Evolutionary conservation across 208 protist genomes (phyloP), one percentile per base, ranked within the genome.

Genomic region (Leishmania tropica): DNA sequence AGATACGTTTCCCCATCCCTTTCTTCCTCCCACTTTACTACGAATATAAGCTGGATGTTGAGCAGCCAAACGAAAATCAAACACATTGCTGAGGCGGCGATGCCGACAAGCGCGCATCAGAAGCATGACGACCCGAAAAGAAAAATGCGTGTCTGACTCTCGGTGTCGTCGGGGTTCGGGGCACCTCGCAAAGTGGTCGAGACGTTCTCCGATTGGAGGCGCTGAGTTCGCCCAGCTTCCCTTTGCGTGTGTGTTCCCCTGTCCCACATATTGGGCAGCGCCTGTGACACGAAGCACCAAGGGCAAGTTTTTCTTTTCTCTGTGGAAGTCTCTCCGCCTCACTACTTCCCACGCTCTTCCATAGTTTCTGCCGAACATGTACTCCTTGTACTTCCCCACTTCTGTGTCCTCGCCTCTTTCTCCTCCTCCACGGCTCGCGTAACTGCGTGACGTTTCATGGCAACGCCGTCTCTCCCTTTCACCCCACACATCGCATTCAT

Each of bases 121-220:
- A 47, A 24, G 15, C 42, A 72, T 15, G 42, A n/a, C 65, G 37
- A 47, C 31, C 37, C 65, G 15, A 72, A 72, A 85, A 85, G 24
- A 37, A 82, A 45, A 47, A 86, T 37, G 3, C 45, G 75, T 31
- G 17, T 11, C 35, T 70, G 42, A 51, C 21, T 51, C 75, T 65
- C 45, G 74, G 48, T 31, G 56, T 65, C 42, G 62, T 54, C 17
- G 54, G 13, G 51, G 35, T 21, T 40, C 35, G 6, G 70, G 6
- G 74, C 13, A 64, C 53, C 74, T 77, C 28, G 35, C n/a, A 65
- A 64, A 47, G 48, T 47, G 19, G 24, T 74, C 28, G 21, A 45
- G 37, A 47, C 17, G 42, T 19, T 74, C 24, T 74, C 40, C 15
- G 24, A 74, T 53, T 28, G 40, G 45, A 53, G 68, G 28, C 37